A percentile compares a stretch with the other conserved stretches of the same genome.
Evolutionary conservation across 257 asterid genomes (phyloP).

Genomic region (Apocynum venetum): DNA sequence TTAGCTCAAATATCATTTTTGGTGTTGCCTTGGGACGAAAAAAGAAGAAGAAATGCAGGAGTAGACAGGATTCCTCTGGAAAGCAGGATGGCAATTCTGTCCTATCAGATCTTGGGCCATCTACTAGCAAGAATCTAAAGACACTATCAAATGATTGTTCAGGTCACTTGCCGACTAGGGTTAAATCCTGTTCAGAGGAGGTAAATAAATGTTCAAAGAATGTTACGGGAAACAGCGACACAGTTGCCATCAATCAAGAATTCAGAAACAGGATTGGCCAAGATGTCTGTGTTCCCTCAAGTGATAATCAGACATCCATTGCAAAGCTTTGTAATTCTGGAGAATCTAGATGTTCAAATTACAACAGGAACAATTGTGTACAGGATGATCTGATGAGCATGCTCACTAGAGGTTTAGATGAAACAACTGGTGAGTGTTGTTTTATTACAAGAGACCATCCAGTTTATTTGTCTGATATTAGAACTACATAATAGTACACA

Average conservation of each 20-base stretch:
- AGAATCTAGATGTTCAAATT: constrained; percentile 24
- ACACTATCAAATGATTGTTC: constrained; percentile 12
- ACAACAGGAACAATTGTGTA: constrained; percentile 19
- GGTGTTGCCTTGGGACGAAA: constrained; percentile 38
- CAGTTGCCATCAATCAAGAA: constrained; percentile 28
- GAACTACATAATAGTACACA: not conserved
- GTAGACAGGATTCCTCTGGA: constrained; percentile 23
- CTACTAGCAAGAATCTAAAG: constrained; percentile 33
- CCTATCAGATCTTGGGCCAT: constrained; percentile 32
- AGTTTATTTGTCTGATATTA: not conserved
- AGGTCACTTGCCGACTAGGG: constrained; percentile 21
- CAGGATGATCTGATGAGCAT: constrained; percentile 40
- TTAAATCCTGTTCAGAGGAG: constrained; percentile 24
- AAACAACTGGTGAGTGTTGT: constrained; percentile 49
- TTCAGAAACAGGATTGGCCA: constrained; percentile 30
- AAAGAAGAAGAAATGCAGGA: constrained; percentile 46
- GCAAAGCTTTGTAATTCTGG: constrained; percentile 21
- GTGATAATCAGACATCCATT: constrained; percentile 23
- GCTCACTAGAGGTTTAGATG: constrained; percentile 66
- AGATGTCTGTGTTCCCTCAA: constrained; percentile 28
- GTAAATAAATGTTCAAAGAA: constrained; percentile 25
- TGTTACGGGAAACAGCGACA: constrained; percentile 14
- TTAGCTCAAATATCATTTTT: constrained; percentile 61
- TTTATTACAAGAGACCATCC: not conserved
- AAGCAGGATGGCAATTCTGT: constrained; percentile 25